Base-by-base conservation (phyloP, 352 stramenopile genomes). In the Globisporangium okanoganense region DNA sequence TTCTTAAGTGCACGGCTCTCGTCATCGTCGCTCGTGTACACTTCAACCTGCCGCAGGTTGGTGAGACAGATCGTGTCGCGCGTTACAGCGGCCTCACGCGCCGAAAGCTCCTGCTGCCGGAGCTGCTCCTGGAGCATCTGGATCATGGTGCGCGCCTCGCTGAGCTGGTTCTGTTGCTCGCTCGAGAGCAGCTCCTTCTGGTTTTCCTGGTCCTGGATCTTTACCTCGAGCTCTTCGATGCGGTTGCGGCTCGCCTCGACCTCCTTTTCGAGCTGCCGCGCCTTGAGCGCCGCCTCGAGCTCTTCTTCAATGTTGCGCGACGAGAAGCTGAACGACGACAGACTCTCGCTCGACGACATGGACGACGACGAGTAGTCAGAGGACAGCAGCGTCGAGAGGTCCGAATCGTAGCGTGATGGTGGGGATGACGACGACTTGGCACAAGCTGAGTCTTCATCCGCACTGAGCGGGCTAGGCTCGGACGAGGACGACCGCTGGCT, bases 241-340 rank as follows among this genome's bases (percentile, higher is more conserved):
- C 82, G 80, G 8, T 75, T 55, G 13, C 79, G 74, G 60, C 84
- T 91, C 5, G 70, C 69, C 44, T 85, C 71, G 5, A 91, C 84
- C 35, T 93, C 81, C n/a, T 79, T 78, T 61, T 93, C 84, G 2
- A 90, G 69, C 43, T 89, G 67, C 9, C 72, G 73, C 2, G 80
- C 79, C 8, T 79, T 80, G 3, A 83, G 62, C 57, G 71, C 71
- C 0, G 82, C 84, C 22, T 83, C 80, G 1, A 88, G 62, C 41
- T 89, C 81, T n/a, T 90, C 84, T 29, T 87, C 77, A 25, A 77
- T 81, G 45, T 71, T 76, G 20, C 60, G 69, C 45, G 56, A n/a
- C 56, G 60, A 16, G 33, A 41, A 25, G 52, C 54, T 72, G 14
- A 61, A 57, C 20, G 61, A 61, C 14, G 57, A 45, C 14, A 60